Conservation (phyloP, 345 rosid genomes). For the Rhodamnia argentea region DNA sequence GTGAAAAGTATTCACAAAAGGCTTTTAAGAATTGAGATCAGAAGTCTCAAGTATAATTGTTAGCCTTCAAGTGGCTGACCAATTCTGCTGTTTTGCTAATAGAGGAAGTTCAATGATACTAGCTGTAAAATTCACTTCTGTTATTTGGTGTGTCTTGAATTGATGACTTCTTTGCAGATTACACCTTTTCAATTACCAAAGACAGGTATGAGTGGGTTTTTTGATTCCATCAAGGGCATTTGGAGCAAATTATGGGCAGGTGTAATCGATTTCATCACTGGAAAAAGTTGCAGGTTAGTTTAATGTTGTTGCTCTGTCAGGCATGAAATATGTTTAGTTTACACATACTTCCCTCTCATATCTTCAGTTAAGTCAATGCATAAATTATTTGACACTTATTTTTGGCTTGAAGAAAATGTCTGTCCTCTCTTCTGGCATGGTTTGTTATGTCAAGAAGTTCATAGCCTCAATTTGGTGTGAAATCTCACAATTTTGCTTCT, state of each 20-base stretch:
- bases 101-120: background rate
- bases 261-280: constrained; percentile 63
- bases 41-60: too few relatives aligned
- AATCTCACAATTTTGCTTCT: background rate
- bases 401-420: background rate
- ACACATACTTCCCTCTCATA: background rate
- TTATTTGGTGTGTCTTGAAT: background rate
- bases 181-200: constrained; percentile 59
- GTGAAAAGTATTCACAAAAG: too few relatives aligned
- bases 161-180: constrained; percentile 33
- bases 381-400: background rate
- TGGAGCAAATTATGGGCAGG: constrained; percentile 56
- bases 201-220: constrained; percentile 44
- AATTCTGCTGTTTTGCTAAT: too few relatives aligned
- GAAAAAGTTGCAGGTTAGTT: constrained; percentile 70
- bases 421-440: background rate
- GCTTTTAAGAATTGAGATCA: too few relatives aligned
- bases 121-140: background rate
- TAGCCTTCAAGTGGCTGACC: too few relatives aligned
- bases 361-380: background rate
- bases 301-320: background rate
- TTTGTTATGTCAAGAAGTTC: background rate
- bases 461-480: background rate
- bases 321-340: background rate
- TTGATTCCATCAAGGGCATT: constrained; percentile 43